A percentile compares a stretch with the other conserved stretches of the same genome.
Conservation (phyloP, 2,329 filamentous ascomycete species). For the Claviceps africana region DNA sequence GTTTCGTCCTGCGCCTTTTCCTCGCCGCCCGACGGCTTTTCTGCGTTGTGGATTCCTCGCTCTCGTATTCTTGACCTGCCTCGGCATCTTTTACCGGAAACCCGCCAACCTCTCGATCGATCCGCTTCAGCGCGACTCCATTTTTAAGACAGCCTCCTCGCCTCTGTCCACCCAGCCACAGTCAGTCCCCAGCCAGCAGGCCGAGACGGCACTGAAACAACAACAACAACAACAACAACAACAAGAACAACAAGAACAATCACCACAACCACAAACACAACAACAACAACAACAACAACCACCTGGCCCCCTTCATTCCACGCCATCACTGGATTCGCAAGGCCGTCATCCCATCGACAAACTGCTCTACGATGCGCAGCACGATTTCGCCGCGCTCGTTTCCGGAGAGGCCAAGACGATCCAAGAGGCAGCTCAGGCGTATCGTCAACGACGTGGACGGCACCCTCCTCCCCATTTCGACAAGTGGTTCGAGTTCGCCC, state of each 20-base stretch:
- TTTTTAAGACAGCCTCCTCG: neutral
- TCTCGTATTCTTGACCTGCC: constrained; percentile 19
- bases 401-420: constrained; percentile 35
- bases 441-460: constrained; percentile 42
- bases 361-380: constrained; percentile 33
- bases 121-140: neutral
- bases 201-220: neutral
- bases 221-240: neutral
- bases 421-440: constrained; percentile 39
- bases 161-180: neutral
- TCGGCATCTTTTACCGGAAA: constrained; percentile 15
- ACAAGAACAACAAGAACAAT: neutral
- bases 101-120: constrained; percentile 4
- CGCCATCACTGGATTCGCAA: neutral
- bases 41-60: constrained; percentile 27
- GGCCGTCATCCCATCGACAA: constrained; percentile 36
- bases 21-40: constrained; percentile 22
- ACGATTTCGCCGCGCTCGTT: constrained; percentile 24
- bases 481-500: constrained; percentile 44
- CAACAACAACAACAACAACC: neutral
- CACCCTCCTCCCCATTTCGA: constrained; percentile 51
- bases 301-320: neutral
- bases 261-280: neutral
- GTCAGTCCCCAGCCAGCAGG: neutral
- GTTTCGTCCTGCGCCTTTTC: constrained; percentile 4